These are phyloP conservation scores for Pleomassaria siparia DNA, from an alignment of 2,329 filamentous ascomycete species.

Conservation along the genomic window DNA sequence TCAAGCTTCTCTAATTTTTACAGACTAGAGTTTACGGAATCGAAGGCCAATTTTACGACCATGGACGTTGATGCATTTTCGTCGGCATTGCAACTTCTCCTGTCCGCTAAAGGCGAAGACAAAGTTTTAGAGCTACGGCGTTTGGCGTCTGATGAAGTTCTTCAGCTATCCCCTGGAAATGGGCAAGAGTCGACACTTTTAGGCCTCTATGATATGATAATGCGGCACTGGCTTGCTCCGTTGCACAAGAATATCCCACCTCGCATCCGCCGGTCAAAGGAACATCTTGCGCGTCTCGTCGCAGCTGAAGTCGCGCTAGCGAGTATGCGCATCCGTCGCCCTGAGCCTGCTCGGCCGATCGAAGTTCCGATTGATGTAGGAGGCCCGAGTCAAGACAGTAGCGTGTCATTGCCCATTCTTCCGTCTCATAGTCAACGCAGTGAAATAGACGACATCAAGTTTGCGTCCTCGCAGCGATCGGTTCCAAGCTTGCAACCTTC, in stretches of 20 bases:
- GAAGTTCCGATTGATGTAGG: constrained; percentile 5
- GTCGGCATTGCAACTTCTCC: constrained; percentile 20
- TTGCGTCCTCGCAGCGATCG: constrained; percentile 1
- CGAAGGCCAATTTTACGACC: constrained; percentile 20
- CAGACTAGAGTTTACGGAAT: constrained; percentile 25
- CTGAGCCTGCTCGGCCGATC: constrained; percentile 12
- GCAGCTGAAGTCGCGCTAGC: constrained; percentile 44
- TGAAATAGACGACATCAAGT: neutral
- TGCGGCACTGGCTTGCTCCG: constrained; percentile 34
- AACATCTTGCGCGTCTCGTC: constrained; percentile 35
- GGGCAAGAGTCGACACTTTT: constrained; percentile 17
- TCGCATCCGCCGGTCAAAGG: constrained; percentile 30
- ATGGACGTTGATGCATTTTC: constrained; percentile 36
- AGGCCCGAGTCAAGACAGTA: constrained; percentile 12
- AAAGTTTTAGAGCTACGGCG: constrained; percentile 11
- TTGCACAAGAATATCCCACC: constrained; percentile 27
- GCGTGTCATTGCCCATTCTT: constrained; percentile 20
- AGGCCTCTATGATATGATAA: constrained; percentile 33
- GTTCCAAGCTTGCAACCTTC: constrained; percentile 4
- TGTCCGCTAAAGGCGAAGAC: constrained; percentile 3
- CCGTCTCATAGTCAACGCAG: constrained; percentile 16
- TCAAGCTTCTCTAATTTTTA: neutral
- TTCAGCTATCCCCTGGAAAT: constrained; percentile 12
- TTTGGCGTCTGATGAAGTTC: constrained; percentile 19
- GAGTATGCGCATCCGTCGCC: constrained; percentile 21